phyloP scores from a whole-genome alignment of 352 stramenopile genomes.

The Phytophthora idaei region DNA sequence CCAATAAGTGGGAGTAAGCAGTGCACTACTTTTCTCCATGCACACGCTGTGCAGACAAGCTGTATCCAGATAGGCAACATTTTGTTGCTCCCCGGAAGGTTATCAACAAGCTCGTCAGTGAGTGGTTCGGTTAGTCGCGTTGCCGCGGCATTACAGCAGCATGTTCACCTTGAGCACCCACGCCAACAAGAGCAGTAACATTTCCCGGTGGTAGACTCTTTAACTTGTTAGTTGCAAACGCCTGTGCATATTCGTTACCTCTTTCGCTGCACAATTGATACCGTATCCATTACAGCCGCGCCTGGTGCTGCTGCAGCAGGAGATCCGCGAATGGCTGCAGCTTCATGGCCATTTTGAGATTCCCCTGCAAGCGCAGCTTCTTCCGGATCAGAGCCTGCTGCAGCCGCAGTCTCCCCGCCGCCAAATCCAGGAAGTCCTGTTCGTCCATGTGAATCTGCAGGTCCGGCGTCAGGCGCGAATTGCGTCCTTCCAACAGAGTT shows the following conservation, averaged over 20 bases:
- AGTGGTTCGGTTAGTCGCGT: too few species aligned
- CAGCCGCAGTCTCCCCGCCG: conserved; percentile 57
- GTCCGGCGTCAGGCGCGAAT: conserved; percentile 53
- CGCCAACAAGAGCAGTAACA: neutral
- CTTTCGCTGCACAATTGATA: conserved; percentile 4
- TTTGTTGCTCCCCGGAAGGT: too few species aligned
- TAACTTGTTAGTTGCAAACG: conserved; percentile 15
- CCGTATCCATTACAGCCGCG: conserved; percentile 28
- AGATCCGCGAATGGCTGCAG: conserved; percentile 69
- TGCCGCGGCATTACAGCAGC: too few species aligned
- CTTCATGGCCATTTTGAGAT: conserved; percentile 80
- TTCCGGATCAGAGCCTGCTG: conserved; percentile 71
- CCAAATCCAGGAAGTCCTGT: conserved; percentile 68
- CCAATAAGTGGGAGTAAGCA: too few species aligned
- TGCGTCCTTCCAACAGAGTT: conserved; percentile 51
- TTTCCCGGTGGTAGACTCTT: conserved; percentile 10
- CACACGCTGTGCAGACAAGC: too few species aligned
- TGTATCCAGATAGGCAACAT: too few species aligned
- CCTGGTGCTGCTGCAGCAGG: conserved; percentile 47
- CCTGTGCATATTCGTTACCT: conserved; percentile 1
- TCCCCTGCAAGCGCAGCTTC: conserved; percentile 66
- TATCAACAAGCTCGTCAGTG: too few species aligned
- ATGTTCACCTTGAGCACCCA: too few species aligned
- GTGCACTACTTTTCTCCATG: too few species aligned
- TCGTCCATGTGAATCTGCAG: conserved; percentile 72